Conservation (phyloP, 2,329 filamentous ascomycete genomes). For the Seiridium cupressi region DNA sequence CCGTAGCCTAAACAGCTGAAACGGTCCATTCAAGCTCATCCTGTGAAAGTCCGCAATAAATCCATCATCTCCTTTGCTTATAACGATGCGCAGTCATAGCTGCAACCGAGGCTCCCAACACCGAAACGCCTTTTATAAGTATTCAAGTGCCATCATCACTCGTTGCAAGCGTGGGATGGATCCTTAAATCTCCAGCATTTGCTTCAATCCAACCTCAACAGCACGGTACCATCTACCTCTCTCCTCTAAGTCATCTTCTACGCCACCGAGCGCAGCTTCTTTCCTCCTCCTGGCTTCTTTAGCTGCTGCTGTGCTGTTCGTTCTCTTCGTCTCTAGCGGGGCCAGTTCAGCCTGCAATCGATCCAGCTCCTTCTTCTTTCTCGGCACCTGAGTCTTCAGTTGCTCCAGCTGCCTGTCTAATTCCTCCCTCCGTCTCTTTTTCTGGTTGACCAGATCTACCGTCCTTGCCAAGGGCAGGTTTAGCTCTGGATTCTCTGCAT, state of each 20-base stretch:
- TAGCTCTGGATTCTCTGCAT: slow-evolving; percentile 40
- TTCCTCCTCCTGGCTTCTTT: slow-evolving; percentile 68
- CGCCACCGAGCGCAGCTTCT: slow-evolving; percentile 63
- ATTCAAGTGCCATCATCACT: neutral
- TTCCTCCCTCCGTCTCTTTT: slow-evolving; percentile 50
- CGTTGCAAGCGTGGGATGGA: neutral
- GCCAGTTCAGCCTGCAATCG: slow-evolving; percentile 65
- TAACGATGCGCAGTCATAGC: too few relatives aligned
- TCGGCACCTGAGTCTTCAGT: slow-evolving; percentile 59
- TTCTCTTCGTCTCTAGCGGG: slow-evolving; percentile 65
- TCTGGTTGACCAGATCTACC: slow-evolving; percentile 47
- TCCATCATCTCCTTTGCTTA: too few relatives aligned
- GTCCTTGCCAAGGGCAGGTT: slow-evolving; percentile 59
- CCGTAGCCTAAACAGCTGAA: too few relatives aligned
- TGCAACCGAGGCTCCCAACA: neutral
- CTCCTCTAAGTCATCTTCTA: slow-evolving; percentile 73
- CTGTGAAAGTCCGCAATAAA: too few relatives aligned
- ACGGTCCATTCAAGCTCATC: too few relatives aligned
- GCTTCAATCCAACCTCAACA: slow-evolving; percentile 61
- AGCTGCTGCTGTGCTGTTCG: slow-evolving; percentile 65
- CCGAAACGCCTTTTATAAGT: neutral
- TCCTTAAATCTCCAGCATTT: slow-evolving; percentile 54
- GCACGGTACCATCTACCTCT: slow-evolving; percentile 73
- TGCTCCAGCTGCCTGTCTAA: slow-evolving; percentile 64
- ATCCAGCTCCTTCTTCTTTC: slow-evolving; percentile 66